Base-by-base conservation (phyloP, 164 flowering plant genomes). In the Piper betle region DNA sequence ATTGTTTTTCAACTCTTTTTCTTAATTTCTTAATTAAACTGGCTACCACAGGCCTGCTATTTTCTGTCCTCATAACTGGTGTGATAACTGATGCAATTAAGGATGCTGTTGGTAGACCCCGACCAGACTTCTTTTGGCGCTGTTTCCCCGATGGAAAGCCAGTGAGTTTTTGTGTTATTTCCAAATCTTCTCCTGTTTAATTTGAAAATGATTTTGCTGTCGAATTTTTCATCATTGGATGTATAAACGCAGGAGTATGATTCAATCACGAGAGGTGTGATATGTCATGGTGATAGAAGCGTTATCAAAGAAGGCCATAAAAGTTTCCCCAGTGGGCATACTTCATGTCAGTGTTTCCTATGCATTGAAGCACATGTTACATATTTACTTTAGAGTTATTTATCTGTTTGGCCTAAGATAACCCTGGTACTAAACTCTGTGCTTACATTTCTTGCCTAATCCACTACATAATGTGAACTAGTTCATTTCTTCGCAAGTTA, bases 281-380 rank as follows among this genome's bases (percentile, higher is more conserved):
- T 75, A n/a, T 91, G 97, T 67, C 73, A 75, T 54, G 97, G 97
- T 42, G 69, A 67, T 10, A 74, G 74, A 68, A 61, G 65, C 63
- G 85, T 82, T 62, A 84, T 91, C 48, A 86, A 73, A 74, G 96
- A 91, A 83, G 97, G 97, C 38, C 83, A 91, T 65, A 91, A 91
- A 69, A 88, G 93, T 74, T 91, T 91, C 64, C 97, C 97, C 5
- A 91, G 97, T 64, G 97, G 97, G 38, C 92, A 87, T 69, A 85
- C 97, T 57, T 90, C 97, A 39, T 80, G 97, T 87, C 79, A 86
- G 88, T 53, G 50, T 46, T 16, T 53, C n/a, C 55, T 53, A n/a
- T 0, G 19, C 11, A 16, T 2, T 53, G 39, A 20, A 18, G 33
- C 12, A 7, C 58, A 10, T n/a, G n/a, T n/a, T n/a, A n/a, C n/a